Percentiles rank a stretch among this genome's conserved stretches.
Conservation (phyloP, 176 grass and related monocot genomes). For the Hordeum marinum region DNA sequence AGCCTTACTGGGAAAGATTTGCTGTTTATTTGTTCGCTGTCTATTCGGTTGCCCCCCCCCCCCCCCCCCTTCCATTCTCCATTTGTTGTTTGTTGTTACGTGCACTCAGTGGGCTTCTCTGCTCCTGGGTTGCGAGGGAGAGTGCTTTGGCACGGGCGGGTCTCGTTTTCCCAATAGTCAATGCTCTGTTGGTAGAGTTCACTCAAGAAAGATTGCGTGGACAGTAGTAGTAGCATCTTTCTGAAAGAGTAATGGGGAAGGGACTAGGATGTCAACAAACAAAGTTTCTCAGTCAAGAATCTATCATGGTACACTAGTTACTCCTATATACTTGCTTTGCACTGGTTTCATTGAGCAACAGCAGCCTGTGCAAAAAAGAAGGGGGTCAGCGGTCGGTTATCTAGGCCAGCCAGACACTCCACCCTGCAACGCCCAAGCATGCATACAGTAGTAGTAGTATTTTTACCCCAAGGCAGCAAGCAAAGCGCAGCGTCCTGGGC, state of each 20-base stretch:
- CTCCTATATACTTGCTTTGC: too few relatives aligned
- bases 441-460: too few relatives aligned
- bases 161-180: neutral
- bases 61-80: neutral
- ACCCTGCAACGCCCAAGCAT: too few relatives aligned
- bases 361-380: neutral
- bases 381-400: too few relatives aligned
- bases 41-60: conserved; percentile 2
- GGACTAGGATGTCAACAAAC: neutral
- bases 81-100: neutral
- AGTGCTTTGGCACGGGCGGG: neutral
- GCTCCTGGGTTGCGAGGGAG: too few relatives aligned
- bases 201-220: neutral
- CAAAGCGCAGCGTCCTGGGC: neutral
- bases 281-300: neutral
- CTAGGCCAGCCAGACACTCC: neutral
- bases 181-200: neutral
- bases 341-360: too few relatives aligned
- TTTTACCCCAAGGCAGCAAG: neutral
- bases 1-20: conserved; percentile 27
- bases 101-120: neutral
- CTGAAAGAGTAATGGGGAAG: neutral
- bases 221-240: neutral
- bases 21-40: conserved; percentile 44
- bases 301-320: neutral